Evolutionary conservation across 805 yeast species (phyloP), one percentile per base, ranked within the genome.

Genomic region (Candida fluviatilis): DNA sequence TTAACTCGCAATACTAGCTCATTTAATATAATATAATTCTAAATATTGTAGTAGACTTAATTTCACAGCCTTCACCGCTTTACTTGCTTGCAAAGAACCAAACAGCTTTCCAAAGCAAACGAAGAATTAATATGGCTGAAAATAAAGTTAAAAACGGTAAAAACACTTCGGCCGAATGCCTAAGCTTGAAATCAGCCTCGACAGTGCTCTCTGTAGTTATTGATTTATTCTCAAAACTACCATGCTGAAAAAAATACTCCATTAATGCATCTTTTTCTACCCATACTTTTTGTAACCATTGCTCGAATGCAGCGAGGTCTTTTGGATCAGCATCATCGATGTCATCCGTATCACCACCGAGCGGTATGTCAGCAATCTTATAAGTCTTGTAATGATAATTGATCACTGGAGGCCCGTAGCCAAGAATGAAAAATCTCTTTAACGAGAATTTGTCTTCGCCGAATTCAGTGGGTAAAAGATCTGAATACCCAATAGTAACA

Each of bases 381-480:
- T 75, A 73, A 10, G 78, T 74, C 43, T 82, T 73, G 41, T 89
- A 65, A 57, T 84, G 77, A 43, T 85, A 74, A 51, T 77, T 77
- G 5, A 89, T 80, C 5, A 63, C 46, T 31, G 69, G 62, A 0
- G 99, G 97, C 18, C 87, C 84, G 39, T 71, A 64, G 1, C 96
- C 96, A 36, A 69, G 63, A 5, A 88, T 52, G 52, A 80, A 88
- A 28, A 82, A 75, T 21, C 73, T 67, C 38, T 71, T 68, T 38
- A 93, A 66, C 1, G 88, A 77, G 58, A 75, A 93, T 24, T 72
- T 70, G 47, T 81, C 82, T 57, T 93, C 96, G 2, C 95, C 96
- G 53, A 73, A 83, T 42, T 79, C 80, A 4, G 69, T 68, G 1
- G 75, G 60, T 28, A 56, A 61, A 34, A 86, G 78, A 10, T 89